Percentiles rank a stretch among this genome's conserved stretches.
Conservation (phyloP, 2,329 filamentous ascomycete genomes). For the Alternaria sp. region DNA sequence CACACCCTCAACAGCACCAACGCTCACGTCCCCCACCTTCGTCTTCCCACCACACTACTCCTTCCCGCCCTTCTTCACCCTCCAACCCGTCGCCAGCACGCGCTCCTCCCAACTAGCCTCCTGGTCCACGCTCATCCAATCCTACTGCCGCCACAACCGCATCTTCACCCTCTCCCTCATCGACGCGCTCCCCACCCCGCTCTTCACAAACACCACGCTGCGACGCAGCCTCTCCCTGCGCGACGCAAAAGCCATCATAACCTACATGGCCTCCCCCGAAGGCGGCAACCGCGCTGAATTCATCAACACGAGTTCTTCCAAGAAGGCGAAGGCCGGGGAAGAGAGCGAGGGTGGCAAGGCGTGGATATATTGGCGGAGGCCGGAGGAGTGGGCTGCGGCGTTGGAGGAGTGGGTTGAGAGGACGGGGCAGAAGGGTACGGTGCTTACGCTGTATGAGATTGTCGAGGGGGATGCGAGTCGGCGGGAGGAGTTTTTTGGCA, state of each 20-base stretch:
- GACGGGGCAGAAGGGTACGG: constrained; percentile 85
- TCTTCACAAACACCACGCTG: constrained; percentile 60
- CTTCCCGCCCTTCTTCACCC: constrained; percentile 87
- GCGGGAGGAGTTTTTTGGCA: constrained; percentile 77
- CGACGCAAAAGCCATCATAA: constrained; percentile 61
- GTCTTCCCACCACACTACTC: constrained; percentile 62
- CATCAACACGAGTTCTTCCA: constrained; percentile 46
- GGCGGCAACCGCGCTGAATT: constrained; percentile 70
- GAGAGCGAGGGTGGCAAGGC: constrained; percentile 47
- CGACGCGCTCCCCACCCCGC: constrained; percentile 58
- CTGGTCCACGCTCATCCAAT: constrained; percentile 84
- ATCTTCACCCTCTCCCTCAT: constrained; percentile 76
- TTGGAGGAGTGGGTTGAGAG: constrained; percentile 82
- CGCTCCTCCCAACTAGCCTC: constrained; percentile 78
- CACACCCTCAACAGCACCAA: constrained; percentile 9
- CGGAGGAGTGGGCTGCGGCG: constrained; percentile 86
- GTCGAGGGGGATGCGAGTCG: constrained; percentile 81
- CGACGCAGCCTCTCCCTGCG: constrained; percentile 56
- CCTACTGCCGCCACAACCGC: constrained; percentile 80
- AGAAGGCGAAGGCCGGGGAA: constrained; percentile 28
- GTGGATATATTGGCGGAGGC: constrained; percentile 84
- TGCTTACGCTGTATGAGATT: constrained; percentile 92
- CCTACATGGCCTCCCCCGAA: constrained; percentile 61
- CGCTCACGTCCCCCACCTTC: constrained; percentile 35
- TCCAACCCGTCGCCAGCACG: constrained; percentile 75